A percentile compares a stretch with the other conserved stretches of the same genome.
phyloP scores from a whole-genome alignment of 345 rosid genomes.

The Euphorbia pulcherrima region DNA sequence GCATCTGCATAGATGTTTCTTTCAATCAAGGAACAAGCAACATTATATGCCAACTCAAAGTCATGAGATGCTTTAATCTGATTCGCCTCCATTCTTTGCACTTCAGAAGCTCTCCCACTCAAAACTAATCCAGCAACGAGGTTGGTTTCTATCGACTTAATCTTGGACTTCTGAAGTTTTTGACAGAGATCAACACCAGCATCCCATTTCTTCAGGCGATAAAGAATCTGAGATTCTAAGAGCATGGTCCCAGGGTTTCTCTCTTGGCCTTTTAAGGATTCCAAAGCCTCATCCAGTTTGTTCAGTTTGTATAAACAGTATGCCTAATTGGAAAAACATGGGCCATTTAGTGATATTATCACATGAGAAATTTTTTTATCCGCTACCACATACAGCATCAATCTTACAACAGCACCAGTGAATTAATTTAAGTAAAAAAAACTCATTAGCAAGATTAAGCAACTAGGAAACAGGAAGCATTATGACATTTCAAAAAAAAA shows the following conservation, averaged over 20 bases:
- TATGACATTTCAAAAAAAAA: background rate
- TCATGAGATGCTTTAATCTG: conserved; percentile 66
- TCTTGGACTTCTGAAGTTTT: conserved; percentile 50
- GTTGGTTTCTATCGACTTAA: conserved; percentile 63
- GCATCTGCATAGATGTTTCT: conserved; percentile 58
- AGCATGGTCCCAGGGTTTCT: conserved; percentile 46
- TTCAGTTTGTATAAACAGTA: conserved; percentile 90
- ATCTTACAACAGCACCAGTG: background rate
- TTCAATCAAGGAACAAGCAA: conserved; percentile 84
- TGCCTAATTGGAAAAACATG: conserved; percentile 41
- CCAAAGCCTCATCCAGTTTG: conserved; percentile 74
- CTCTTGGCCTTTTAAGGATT: conserved; percentile 48
- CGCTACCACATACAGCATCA: too few relatives aligned
- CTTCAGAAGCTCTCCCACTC: conserved; percentile 74
- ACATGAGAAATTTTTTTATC: background rate
- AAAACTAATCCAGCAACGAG: conserved; percentile 68
- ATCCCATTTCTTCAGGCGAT: conserved; percentile 69
- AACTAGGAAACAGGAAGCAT: background rate
- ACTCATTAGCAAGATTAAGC: background rate
- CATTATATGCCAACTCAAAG: conserved; percentile 81
- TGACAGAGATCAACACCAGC: conserved; percentile 64
- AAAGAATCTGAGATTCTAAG: conserved; percentile 80
- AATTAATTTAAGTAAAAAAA: background rate
- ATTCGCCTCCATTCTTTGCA: conserved; percentile 58
- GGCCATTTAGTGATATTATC: background rate